Evolutionary conservation across 2,329 filamentous ascomycete genomes (phyloP).

Genomic region (Colletotrichum liriopes): DNA sequence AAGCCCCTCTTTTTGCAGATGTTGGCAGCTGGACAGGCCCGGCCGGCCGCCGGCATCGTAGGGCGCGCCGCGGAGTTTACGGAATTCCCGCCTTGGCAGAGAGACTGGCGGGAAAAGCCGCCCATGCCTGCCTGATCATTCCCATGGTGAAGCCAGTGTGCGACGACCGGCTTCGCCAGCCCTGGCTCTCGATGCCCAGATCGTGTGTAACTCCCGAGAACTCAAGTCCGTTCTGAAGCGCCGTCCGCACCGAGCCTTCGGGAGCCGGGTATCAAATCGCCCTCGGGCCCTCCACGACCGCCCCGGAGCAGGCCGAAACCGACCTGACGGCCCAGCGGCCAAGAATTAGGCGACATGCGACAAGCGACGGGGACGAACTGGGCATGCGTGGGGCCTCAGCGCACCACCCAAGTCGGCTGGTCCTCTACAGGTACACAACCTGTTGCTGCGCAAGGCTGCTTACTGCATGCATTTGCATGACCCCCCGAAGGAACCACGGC

Average conservation of each 20-base stretch:
- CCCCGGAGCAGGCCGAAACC: slow-evolving; percentile 17
- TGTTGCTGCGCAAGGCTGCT: slow-evolving; percentile 9
- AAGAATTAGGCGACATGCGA: slow-evolving; percentile 13
- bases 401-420: not conserved
- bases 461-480: slow-evolving; percentile 27
- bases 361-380: not conserved
- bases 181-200: not conserved
- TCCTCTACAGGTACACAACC: slow-evolving; percentile 5
- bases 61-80: not conserved
- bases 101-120: not conserved
- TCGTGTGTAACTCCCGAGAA: not conserved
- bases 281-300: not conserved
- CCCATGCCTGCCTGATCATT: not conserved
- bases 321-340: slow-evolving; percentile 17
- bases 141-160: not conserved
- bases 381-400: not conserved
- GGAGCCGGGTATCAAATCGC: not conserved
- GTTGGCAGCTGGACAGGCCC: not conserved
- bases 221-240: not conserved
- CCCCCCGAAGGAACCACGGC: slow-evolving; percentile 5
- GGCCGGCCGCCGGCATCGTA: too few species aligned
- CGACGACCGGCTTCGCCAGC: not conserved
- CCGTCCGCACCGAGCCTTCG: not conserved
- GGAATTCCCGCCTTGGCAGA: not conserved
- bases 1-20: not conserved